Percentiles rank a stretch among this genome's conserved stretches.
Conservation (phyloP, 495 filamentous ascomycete species). For the Aspergillus indologenus region DNA sequence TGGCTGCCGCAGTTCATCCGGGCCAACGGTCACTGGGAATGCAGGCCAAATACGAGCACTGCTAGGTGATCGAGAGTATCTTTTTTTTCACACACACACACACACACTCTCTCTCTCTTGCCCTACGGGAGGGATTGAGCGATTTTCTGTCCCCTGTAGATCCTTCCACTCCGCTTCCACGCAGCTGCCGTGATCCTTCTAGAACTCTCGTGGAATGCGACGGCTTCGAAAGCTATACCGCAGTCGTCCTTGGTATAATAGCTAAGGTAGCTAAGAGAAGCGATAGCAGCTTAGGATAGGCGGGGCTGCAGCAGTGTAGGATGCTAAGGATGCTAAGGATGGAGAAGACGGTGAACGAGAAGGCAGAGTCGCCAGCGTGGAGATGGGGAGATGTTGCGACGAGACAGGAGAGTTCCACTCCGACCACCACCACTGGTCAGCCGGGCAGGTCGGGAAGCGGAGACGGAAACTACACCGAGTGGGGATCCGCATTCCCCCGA, state of each 20-base stretch:
- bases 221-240: slow-evolving; percentile 9
- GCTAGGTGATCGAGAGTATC: not conserved
- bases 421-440: slow-evolving; percentile 8
- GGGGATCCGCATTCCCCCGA: slow-evolving; percentile 29
- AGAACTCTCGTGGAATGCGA: slow-evolving; percentile 17
- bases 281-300: slow-evolving; percentile 2
- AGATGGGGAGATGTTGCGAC: not conserved
- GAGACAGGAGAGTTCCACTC: not conserved
- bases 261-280: slow-evolving; percentile 5
- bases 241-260: not conserved
- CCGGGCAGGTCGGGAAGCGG: slow-evolving; percentile 18
- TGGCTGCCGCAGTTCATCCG: not conserved
- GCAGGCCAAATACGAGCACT: not conserved
- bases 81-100: not conserved
- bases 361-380: not conserved
- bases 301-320: not conserved
- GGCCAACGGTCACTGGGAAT: not conserved
- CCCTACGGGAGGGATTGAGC: not conserved
- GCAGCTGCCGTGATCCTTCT: slow-evolving; percentile 23
- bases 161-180: slow-evolving; percentile 7
- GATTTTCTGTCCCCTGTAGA: not conserved
- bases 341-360: not conserved
- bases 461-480: slow-evolving; percentile 24
- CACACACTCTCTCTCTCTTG: not conserved
- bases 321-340: not conserved